These are phyloP conservation scores for Sedum album DNA, from an alignment of 164 flowering plant species.

Conservation along the genomic window DNA sequence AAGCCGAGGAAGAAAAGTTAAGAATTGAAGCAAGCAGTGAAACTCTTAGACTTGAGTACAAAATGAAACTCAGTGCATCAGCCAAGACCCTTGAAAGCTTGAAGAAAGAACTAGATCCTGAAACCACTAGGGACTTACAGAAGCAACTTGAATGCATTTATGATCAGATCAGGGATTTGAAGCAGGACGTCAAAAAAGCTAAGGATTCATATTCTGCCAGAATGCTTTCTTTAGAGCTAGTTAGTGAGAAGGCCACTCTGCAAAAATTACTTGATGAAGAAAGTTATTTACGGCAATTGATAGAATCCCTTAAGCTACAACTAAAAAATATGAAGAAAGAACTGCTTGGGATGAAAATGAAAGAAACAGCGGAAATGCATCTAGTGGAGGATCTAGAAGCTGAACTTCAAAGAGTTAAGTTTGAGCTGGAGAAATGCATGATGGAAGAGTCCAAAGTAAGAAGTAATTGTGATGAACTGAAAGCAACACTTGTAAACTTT, in stretches of 20 bases:
- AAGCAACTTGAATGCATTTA: background rate
- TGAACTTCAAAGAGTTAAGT: conserved; percentile 54
- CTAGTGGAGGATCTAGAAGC: conserved; percentile 52
- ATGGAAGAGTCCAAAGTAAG: conserved; percentile 47
- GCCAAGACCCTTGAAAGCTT: background rate
- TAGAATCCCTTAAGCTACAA: conserved; percentile 66
- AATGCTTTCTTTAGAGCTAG: conserved; percentile 56
- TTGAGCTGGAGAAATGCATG: conserved; percentile 63
- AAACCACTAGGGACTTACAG: background rate
- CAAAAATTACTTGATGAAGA: conserved; percentile 82
- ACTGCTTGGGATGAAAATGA: conserved; percentile 59
- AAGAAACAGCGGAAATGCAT: conserved; percentile 71
- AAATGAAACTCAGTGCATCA: background rate
- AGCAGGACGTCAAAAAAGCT: background rate
- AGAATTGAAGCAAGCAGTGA: background rate
- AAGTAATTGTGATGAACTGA: conserved; percentile 58
- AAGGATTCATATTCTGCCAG: conserved; percentile 50
- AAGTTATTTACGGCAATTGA: conserved; percentile 39
- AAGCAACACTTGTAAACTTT: conserved; percentile 50
- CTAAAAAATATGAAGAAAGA: conserved; percentile 65
- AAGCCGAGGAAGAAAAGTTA: background rate
- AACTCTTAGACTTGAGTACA: background rate
- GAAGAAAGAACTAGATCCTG: background rate
- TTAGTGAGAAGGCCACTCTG: conserved; percentile 67
- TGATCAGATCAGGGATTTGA: background rate